phyloP scores from a whole-genome alignment of 2,329 filamentous ascomycete species.

The Sclerotinia minor region DNA sequence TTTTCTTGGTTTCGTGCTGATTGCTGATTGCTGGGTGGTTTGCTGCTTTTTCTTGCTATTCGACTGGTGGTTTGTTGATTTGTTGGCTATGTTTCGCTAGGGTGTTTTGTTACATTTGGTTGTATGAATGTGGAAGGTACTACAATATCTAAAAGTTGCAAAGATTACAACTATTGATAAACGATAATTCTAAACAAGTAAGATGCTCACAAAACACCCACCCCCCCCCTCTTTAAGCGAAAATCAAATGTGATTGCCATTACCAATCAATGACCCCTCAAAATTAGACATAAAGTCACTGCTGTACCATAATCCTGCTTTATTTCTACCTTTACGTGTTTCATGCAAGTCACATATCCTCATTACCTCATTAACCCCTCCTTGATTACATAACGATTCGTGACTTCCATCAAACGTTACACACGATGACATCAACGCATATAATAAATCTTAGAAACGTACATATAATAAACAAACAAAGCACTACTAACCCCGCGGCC shows the following conservation, averaged over 20 bases:
- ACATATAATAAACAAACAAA: neutral
- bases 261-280: neutral
- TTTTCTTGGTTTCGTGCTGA: no score
- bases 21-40: no score
- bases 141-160: no score
- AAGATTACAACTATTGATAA: neutral
- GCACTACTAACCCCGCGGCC: neutral
- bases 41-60: no score
- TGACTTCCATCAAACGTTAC: slow-evolving; percentile 1
- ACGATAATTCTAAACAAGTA: no score
- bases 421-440: neutral
- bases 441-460: neutral
- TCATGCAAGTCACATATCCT: neutral
- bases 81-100: no score
- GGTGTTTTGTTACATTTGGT: no score
- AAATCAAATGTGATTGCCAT: neutral
- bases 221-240: slow-evolving; percentile 7
- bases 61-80: no score
- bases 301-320: neutral
- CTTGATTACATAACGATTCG: slow-evolving; percentile 8
- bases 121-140: no score
- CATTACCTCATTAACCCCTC: neutral
- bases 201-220: no score
- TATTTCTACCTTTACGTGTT: neutral
- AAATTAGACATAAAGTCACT: neutral